Evolutionary conservation across 306 rosid species (phyloP), one percentile per base, ranked within the genome.

Genomic region (Fragaria iinumae): DNA sequence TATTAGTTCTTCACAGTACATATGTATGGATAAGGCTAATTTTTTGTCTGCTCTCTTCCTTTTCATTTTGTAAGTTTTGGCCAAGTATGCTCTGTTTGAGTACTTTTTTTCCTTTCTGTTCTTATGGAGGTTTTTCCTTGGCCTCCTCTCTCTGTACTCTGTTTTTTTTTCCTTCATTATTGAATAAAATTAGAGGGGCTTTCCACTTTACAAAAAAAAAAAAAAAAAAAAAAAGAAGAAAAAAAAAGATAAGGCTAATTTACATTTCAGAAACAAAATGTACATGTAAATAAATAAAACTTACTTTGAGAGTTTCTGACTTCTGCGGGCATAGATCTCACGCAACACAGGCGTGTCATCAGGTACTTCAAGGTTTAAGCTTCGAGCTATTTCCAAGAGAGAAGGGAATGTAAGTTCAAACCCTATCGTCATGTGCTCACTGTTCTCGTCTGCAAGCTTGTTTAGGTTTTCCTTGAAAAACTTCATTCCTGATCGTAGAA

Each of bases 321-420:
- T 50, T 79, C 96, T 92, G 81, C 66, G 80, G 5, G 73, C 89
- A 74, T 88, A 88, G 16, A 95, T 95, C 20, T 86, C 78, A 57
- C 85, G 89, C 84, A 95, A 69, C 41, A 82, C 87, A 1, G 90
- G 86, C n/a, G 92, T 89, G 67, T 92, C 87, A 2, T 81, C 57
- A 2, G 87, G 92, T 0, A 92, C 84, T 71, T 92, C 77, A 16
- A 95, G 87, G 64, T 86, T 49, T 71, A 92, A 64, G 9, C 77
- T 79, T 41, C 87, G 79, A 59, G 97, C 97, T 39, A 88, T 73
- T 23, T 95, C 91, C 0, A 95, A 86, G 4, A 95, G 81, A 0
- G 97, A 95, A 65, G 99, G 99, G 25, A 95, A 95, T 66, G 97
- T 91, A 32, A 95, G 87, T 80, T 95, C 99, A 69, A 95, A 95